Evolutionary conservation across 1,139 yeast species (phyloP).

Genomic region (Candida dubliniensis): DNA sequence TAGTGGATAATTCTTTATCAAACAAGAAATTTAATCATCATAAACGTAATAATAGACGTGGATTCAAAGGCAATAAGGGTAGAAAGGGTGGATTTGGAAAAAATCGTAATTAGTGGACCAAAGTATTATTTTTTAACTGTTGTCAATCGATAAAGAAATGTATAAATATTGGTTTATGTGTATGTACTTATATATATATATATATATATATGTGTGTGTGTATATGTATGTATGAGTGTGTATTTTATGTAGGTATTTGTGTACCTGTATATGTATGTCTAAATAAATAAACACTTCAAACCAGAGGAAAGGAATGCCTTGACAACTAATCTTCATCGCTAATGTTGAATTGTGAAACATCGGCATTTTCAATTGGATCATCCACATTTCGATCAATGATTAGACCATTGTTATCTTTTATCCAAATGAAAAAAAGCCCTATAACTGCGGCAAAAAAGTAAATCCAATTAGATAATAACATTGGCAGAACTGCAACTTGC

Average conservation of each 20-base stretch:
- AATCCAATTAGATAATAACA: constrained; percentile 18
- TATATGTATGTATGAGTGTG: background rate
- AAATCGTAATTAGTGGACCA: constrained; percentile 2
- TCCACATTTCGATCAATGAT: constrained; percentile 23
- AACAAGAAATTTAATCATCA: constrained; percentile 19
- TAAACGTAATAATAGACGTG: constrained; percentile 13
- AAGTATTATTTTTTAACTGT: too few relatives aligned
- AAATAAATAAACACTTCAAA: background rate
- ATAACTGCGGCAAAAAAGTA: constrained; percentile 20
- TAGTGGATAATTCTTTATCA: constrained; percentile 39
- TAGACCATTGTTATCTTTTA: constrained; percentile 35
- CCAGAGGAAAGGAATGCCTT: background rate
- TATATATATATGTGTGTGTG: background rate
- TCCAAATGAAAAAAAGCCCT: constrained; percentile 35
- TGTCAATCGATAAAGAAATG: too few relatives aligned
- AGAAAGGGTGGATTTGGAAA: constrained; percentile 7
- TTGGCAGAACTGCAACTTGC: constrained; percentile 4
- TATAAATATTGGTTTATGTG: background rate
- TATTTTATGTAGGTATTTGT: background rate
- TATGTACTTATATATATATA: background rate
- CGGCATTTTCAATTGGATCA: constrained; percentile 19
- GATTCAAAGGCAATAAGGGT: constrained; percentile 12
- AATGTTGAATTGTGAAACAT: constrained; percentile 22
- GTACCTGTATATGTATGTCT: background rate
- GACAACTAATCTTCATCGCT: constrained; percentile 19